Evolutionary conservation across 2,329 filamentous ascomycete genomes (phyloP).

Genomic region (Phialocephala subalpina): DNA sequence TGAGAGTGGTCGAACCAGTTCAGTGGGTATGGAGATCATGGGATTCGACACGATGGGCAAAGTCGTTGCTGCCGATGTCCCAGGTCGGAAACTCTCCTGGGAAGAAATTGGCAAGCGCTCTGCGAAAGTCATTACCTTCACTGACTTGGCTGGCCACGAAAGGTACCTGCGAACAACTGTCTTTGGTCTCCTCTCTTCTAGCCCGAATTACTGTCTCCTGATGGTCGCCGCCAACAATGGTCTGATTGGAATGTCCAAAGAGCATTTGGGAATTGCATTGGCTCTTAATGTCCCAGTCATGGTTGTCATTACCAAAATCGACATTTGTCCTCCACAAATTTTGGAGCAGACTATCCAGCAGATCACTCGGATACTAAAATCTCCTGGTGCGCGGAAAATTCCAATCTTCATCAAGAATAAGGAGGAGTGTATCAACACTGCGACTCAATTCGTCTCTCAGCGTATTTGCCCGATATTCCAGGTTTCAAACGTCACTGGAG

Average conservation of each 20-base stretch:
- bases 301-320: slow-evolving; percentile 97
- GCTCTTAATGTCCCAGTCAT: slow-evolving; percentile 97
- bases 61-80: slow-evolving; percentile 81
- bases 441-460: slow-evolving; percentile 93
- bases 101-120: slow-evolving; percentile 96
- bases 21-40: slow-evolving; percentile 99
- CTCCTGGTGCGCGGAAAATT: slow-evolving; percentile 91
- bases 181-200: slow-evolving; percentile 92
- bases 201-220: slow-evolving; percentile 94
- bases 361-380: slow-evolving; percentile 91
- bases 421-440: slow-evolving; percentile 93
- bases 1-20: slow-evolving; percentile 93
- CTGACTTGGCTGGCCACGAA: slow-evolving; percentile 94
- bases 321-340: slow-evolving; percentile 96
- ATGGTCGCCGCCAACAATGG: slow-evolving; percentile 99
- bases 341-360: slow-evolving; percentile 92
- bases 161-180: slow-evolving; percentile 95
- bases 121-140: slow-evolving; percentile 96
- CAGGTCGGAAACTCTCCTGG: slow-evolving; percentile 91
- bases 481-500: slow-evolving; percentile 95
- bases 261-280: slow-evolving; percentile 93
- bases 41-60: slow-evolving; percentile 90
- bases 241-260: slow-evolving; percentile 96
- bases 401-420: slow-evolving; percentile 93
- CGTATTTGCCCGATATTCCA: slow-evolving; percentile 98